A percentile compares a stretch with the other conserved stretches of the same genome.
Conservation (phyloP, 116 monocot genomes). For the Iris pallida region DNA sequence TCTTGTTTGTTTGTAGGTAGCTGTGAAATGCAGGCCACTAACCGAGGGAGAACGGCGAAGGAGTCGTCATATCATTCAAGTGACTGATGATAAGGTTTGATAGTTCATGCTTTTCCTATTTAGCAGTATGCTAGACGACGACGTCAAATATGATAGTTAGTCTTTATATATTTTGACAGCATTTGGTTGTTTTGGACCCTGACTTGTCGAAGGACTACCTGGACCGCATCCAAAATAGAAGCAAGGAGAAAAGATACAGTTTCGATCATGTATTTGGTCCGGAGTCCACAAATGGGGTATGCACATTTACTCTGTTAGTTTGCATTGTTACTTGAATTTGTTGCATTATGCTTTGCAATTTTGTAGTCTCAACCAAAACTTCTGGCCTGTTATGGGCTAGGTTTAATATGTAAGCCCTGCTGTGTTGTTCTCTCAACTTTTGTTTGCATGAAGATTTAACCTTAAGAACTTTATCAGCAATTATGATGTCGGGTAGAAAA, state of each 20-base stretch:
- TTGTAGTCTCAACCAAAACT: not conserved
- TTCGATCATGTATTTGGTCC: constrained; percentile 81
- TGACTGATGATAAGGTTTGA: constrained; percentile 61
- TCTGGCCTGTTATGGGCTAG: not conserved
- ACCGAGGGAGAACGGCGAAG: constrained; percentile 35
- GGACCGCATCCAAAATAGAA: constrained; percentile 64
- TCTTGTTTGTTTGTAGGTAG: constrained; percentile 44
- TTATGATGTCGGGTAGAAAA: too few relatives aligned
- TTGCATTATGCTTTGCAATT: not conserved
- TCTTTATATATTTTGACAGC: constrained; percentile 19
- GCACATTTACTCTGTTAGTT: not conserved
- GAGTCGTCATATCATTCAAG: constrained; percentile 72
- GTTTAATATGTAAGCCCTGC: too few relatives aligned
- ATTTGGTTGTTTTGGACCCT: constrained; percentile 68
- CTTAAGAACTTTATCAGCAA: not conserved
- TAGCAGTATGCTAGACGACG: not conserved
- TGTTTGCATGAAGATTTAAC: too few relatives aligned
- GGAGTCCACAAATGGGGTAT: constrained; percentile 54
- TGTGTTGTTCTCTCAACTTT: too few relatives aligned
- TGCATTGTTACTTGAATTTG: not conserved
- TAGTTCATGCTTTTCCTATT: not conserved
- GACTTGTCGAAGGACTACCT: constrained; percentile 81
- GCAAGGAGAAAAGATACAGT: constrained; percentile 68
- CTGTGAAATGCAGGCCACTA: constrained; percentile 74
- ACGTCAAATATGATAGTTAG: too few relatives aligned